These are phyloP conservation scores for Lophium mytilinum DNA, from an alignment of 495 filamentous ascomycete genomes.

Conservation along the genomic window DNA sequence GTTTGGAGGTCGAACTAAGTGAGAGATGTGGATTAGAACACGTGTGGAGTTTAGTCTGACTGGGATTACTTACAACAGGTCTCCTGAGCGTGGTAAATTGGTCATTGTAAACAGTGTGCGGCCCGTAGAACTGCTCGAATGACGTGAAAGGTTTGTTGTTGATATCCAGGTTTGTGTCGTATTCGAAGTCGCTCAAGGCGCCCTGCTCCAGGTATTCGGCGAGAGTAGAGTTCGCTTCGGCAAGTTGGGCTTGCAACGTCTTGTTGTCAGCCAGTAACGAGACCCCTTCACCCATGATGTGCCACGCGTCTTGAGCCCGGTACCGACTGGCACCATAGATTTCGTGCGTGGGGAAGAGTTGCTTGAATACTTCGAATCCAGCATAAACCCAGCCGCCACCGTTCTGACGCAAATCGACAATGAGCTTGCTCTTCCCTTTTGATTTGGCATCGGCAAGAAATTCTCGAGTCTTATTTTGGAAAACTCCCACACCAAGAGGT, in stretches of 20 bases:
- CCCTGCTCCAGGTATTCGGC: neutral
- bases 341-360: slow-evolving; percentile 20
- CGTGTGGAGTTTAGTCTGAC: neutral
- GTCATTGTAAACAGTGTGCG: slow-evolving; percentile 17
- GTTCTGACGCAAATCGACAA: slow-evolving; percentile 23
- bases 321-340: slow-evolving; percentile 19
- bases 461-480: slow-evolving; percentile 14
- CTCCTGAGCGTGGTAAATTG: slow-evolving; percentile 17
- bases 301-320: slow-evolving; percentile 17
- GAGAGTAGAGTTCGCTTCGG: neutral
- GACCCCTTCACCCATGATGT: slow-evolving; percentile 4
- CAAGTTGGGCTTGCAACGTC: neutral
- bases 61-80: slow-evolving; percentile 12
- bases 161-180: slow-evolving; percentile 1
- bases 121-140: slow-evolving; percentile 22
- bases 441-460: slow-evolving; percentile 14
- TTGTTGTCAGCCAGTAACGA: neutral
- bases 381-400: slow-evolving; percentile 18
- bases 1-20: neutral
- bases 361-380: slow-evolving; percentile 25
- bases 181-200: neutral
- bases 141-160: slow-evolving; percentile 2
- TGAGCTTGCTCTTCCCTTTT: slow-evolving; percentile 18
- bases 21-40: neutral
- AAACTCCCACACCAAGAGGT: slow-evolving; percentile 4